Percentiles rank a stretch among this genome's conserved stretches.
These are phyloP conservation scores for Stagonosporopsis vannaccii DNA, from an alignment of 2,329 filamentous ascomycete species.

Conservation along the genomic window DNA sequence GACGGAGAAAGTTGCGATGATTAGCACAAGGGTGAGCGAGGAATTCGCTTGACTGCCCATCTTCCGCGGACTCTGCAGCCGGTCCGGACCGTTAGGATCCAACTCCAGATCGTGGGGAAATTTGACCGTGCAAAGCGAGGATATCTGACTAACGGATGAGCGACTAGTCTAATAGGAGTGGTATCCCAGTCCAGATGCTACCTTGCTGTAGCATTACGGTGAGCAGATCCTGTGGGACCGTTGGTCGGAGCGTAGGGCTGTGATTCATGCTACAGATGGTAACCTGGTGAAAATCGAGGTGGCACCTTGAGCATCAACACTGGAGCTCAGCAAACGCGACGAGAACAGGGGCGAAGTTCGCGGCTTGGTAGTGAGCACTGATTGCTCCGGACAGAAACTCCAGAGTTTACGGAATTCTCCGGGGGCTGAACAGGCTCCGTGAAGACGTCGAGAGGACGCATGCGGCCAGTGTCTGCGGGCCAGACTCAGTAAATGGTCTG, in stretches of 20 bases:
- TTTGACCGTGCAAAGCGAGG: slow-evolving; percentile 4
- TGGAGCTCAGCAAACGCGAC: not conserved
- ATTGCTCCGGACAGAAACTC: not conserved
- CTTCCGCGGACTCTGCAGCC: slow-evolving; percentile 5
- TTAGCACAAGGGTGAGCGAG: slow-evolving; percentile 17
- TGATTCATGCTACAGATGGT: not conserved
- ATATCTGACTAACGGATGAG: not conserved
- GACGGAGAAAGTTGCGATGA: not conserved
- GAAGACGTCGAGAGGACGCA: not conserved
- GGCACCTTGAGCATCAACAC: not conserved
- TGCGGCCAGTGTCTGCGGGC: not conserved
- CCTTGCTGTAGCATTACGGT: slow-evolving; percentile 4
- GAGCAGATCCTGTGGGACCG: slow-evolving; percentile 6
- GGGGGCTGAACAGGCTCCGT: not conserved
- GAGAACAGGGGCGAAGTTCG: not conserved
- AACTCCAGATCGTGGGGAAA: slow-evolving; percentile 7
- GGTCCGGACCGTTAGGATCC: slow-evolving; percentile 14
- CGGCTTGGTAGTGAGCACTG: not conserved
- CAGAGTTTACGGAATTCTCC: not conserved
- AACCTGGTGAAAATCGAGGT: not conserved
- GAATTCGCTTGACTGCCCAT: slow-evolving; percentile 1
- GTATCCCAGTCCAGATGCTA: slow-evolving; percentile 8
- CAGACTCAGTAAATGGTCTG: not conserved
- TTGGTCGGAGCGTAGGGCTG: slow-evolving; percentile 1
- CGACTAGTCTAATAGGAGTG: slow-evolving; percentile 4